Evolutionary conservation across 1,284 basidiomycete species (phyloP).

Genomic region (Ceratobasidium sp.): DNA sequence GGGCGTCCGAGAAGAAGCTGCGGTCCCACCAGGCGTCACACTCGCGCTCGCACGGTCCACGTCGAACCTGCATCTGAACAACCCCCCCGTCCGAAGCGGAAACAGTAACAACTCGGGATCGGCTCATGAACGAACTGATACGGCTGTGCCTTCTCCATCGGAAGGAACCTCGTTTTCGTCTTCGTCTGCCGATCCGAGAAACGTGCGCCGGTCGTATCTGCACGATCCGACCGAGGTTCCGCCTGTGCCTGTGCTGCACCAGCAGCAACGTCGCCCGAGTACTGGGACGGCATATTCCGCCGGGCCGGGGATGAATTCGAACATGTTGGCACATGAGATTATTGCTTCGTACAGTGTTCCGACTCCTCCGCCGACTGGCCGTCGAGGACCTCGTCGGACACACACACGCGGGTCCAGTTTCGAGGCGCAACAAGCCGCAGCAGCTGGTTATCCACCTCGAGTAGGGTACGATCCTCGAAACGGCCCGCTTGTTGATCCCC

Average conservation of each 20-base stretch:
- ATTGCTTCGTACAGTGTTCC: constrained; percentile 36
- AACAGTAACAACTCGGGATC: constrained; percentile 22
- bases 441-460: constrained; percentile 23
- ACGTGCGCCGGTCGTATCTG: constrained; percentile 17
- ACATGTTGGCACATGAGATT: constrained; percentile 35
- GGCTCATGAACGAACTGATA: constrained; percentile 32
- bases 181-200: constrained; percentile 28
- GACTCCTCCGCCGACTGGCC: constrained; percentile 30
- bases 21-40: neutral
- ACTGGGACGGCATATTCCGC: neutral
- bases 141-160: constrained; percentile 35
- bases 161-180: constrained; percentile 37
- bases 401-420: constrained; percentile 19
- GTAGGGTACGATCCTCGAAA: constrained; percentile 55
- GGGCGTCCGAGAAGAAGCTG: constrained; percentile 20
- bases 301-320: constrained; percentile 6
- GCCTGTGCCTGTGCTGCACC: constrained; percentile 12
- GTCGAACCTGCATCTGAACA: constrained; percentile 26
- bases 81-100: neutral
- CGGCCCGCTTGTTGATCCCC: constrained; percentile 63
- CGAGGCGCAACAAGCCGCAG: constrained; percentile 32
- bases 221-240: constrained; percentile 13
- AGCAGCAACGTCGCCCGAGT: constrained; percentile 15
- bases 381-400: constrained; percentile 1
- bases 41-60: constrained; percentile 21